These are phyloP conservation scores for Lasiodiplodia theobromae DNA, from an alignment of 2,329 filamentous ascomycete species.

Conservation along the genomic window DNA sequence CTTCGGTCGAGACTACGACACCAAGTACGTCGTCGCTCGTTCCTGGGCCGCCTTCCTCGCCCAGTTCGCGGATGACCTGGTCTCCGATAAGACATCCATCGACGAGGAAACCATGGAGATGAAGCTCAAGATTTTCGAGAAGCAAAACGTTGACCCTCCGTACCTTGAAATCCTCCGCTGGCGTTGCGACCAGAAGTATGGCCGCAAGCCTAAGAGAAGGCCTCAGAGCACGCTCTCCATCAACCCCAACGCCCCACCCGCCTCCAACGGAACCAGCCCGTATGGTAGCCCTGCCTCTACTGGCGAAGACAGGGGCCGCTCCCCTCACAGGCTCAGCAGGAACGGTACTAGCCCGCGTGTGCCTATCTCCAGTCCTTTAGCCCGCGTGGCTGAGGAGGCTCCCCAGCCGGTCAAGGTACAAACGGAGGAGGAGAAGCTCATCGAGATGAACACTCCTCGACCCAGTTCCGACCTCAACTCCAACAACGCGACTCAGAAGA, in stretches of 20 bases:
- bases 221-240: slow-evolving; percentile 56
- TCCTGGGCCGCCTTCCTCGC: slow-evolving; percentile 92
- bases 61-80: slow-evolving; percentile 86
- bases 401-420: slow-evolving; percentile 48
- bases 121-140: slow-evolving; percentile 84
- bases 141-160: slow-evolving; percentile 84
- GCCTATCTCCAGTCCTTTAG: slow-evolving; percentile 74
- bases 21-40: slow-evolving; percentile 93
- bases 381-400: slow-evolving; percentile 75
- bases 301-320: slow-evolving; percentile 68
- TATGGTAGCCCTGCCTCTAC: slow-evolving; percentile 67
- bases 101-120: slow-evolving; percentile 92
- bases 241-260: slow-evolving; percentile 58
- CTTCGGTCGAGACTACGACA: slow-evolving; percentile 97
- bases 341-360: slow-evolving; percentile 70
- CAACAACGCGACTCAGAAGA: slow-evolving; percentile 36
- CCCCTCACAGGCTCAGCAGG: slow-evolving; percentile 70
- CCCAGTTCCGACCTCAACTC: slow-evolving; percentile 46
- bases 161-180: slow-evolving; percentile 96
- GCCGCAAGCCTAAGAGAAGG: slow-evolving; percentile 64
- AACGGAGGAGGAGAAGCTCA: slow-evolving; percentile 51
- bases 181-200: slow-evolving; percentile 95
- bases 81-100: slow-evolving; percentile 87
- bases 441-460: slow-evolving; percentile 51
- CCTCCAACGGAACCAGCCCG: slow-evolving; percentile 56